A percentile compares a stretch with the other conserved stretches of the same genome.
Conservation (phyloP, 2,329 filamentous ascomycete species). For the Aspergillus bombycis region DNA sequence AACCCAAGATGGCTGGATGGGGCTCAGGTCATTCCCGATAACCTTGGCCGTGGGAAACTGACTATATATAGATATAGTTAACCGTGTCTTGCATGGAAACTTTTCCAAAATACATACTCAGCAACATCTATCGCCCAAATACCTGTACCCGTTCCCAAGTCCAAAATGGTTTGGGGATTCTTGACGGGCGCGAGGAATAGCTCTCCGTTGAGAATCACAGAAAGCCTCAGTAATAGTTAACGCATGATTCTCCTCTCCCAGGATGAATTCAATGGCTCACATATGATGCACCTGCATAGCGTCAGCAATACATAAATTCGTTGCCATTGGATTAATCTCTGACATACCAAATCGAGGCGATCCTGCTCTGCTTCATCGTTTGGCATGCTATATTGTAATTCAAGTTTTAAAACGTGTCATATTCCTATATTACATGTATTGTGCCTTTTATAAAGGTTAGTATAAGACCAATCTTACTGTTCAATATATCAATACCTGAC, state of each 20-base stretch:
- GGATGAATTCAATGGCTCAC: background rate
- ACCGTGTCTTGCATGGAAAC: background rate
- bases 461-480: background rate
- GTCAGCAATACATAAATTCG: background rate
- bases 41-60: conserved; percentile 39
- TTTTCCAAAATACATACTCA: background rate
- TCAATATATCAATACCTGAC: background rate
- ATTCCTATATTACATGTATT: background rate
- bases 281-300: background rate
- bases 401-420: accelerated
- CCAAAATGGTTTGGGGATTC: background rate
- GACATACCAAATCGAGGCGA: background rate
- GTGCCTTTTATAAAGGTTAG: background rate
- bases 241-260: background rate
- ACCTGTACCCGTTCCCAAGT: conserved; percentile 17
- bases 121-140: conserved; percentile 18
- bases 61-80: background rate
- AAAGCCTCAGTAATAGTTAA: background rate
- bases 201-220: background rate
- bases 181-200: background rate
- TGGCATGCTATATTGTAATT: background rate
- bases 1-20: conserved; percentile 50
- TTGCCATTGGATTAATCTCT: accelerated
- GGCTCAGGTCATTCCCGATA: conserved; percentile 52
- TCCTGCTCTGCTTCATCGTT: background rate